Base-by-base conservation (phyloP, 1,139 yeast species). In the Petasospora fabianii region DNA sequence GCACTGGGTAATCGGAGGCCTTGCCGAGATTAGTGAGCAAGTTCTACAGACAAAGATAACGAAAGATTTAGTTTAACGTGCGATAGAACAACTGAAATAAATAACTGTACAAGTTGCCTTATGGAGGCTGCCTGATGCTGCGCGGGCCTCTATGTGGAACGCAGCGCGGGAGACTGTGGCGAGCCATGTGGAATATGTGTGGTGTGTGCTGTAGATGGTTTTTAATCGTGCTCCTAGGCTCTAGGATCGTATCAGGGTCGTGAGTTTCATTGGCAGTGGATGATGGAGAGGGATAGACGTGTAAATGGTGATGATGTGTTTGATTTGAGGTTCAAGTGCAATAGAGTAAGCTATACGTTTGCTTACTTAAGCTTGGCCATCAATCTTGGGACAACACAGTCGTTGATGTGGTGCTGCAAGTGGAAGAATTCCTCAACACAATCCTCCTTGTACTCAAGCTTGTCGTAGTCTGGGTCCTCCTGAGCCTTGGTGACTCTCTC, bases 371-470 rank as follows among this genome's bases (percentile, higher is more conserved):
- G 80, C 67, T 82, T 83, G 71, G 78, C 69, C 73, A 92, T 88
- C 63, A 90, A 74, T 66, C 80, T 82, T 67, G 96, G 96, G 47
- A 96, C 92, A 60, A 86, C 88, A 72, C 96, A 82, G 63, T 84
- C 92, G 67, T 86, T 87, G 60, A 90, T 61, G 73, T 95, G 87
- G 68, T 92, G 97, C 66, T 86, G 86, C 64, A 88, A 75, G 69
- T 92, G 97, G 90, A 90, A 90, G 70, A 84, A 92, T 70, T 92
- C 98, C 69, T 92, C 97, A 50, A 90, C 83, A 73, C 98, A 92
- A 69, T 90, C 96, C 71, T 90, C 97, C 69, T 90, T 88, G 74
- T 86, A 75, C n/a, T 73, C 80, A 59, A 75, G 75, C 42, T 82
- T 80, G 27, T 69, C 96, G 63, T 90, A 88, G 50, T 71, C 95